These are phyloP conservation scores for Leccinum rimulosum DNA, from an alignment of 768 basidiomycete genomes.

Conservation along the genomic window DNA sequence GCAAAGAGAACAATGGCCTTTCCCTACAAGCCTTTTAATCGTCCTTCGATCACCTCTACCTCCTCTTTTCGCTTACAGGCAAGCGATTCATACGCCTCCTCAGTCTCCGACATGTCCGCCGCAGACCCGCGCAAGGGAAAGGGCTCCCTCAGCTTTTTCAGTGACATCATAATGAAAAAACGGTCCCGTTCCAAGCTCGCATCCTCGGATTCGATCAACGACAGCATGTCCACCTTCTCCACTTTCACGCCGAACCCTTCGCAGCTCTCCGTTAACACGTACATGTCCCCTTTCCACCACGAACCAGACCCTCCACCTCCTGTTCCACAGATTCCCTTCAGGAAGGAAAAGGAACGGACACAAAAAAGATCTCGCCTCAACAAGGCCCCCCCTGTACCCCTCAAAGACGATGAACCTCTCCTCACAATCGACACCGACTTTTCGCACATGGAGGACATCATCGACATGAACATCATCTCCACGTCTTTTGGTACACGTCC, in stretches of 20 bases:
- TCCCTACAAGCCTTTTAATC: slow-evolving; percentile 29
- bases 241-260: slow-evolving; percentile 40
- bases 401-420: slow-evolving; percentile 18
- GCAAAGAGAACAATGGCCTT: slow-evolving; percentile 23
- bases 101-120: slow-evolving; percentile 36
- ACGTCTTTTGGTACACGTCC: slow-evolving; percentile 15
- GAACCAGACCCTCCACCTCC: slow-evolving; percentile 3
- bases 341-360: slow-evolving; percentile 33
- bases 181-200: slow-evolving; percentile 40
- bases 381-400: background rate
- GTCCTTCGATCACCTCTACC: slow-evolving; percentile 34
- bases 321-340: slow-evolving; percentile 12
- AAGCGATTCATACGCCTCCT: slow-evolving; percentile 29
- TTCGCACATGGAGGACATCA: slow-evolving; percentile 79
- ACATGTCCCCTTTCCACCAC: slow-evolving; percentile 8
- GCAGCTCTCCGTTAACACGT: slow-evolving; percentile 26
- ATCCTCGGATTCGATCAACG: slow-evolving; percentile 32
- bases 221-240: slow-evolving; percentile 29
- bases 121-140: slow-evolving; percentile 45
- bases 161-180: slow-evolving; percentile 38
- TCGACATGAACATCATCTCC: slow-evolving; percentile 40
- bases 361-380: background rate
- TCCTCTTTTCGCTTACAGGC: slow-evolving; percentile 29
- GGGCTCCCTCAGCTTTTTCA: slow-evolving; percentile 42
- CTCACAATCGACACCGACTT: slow-evolving; percentile 28